Conservation (phyloP, 345 rosid genomes). For the Syzygium oleosum region DNA sequence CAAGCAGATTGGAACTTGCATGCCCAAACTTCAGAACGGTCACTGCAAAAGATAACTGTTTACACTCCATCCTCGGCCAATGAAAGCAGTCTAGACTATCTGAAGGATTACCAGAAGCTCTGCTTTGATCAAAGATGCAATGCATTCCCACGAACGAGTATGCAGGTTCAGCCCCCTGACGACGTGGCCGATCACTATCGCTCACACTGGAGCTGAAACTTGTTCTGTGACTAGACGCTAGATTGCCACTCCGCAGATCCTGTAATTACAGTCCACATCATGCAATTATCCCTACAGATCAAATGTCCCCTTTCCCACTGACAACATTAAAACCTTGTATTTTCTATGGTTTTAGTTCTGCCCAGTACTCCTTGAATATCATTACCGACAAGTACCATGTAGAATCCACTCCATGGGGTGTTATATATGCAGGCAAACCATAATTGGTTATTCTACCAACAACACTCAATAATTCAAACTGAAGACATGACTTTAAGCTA, state of each 20-base stretch:
- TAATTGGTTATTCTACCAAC: not conserved
- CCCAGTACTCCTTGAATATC: not conserved
- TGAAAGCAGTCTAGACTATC: not conserved
- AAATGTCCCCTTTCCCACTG: not conserved
- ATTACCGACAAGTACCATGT: not conserved
- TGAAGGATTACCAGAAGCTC: constrained; percentile 60
- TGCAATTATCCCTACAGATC: not conserved
- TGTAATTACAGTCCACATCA: constrained; percentile 18
- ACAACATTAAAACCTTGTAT: not conserved
- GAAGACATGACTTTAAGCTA: not conserved
- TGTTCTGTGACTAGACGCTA: constrained; percentile 57
- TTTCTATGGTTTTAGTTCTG: not conserved
- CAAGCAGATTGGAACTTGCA: constrained; percentile 89
- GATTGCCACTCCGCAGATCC: constrained; percentile 61
- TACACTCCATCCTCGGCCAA: not conserved
- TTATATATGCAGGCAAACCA: not conserved
- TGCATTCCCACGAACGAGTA: constrained; percentile 98
- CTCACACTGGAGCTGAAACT: constrained; percentile 80
- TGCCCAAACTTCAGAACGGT: constrained; percentile 95
- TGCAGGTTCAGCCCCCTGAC: constrained; percentile 59
- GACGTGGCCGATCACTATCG: constrained; percentile 54
- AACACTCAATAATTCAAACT: not conserved
- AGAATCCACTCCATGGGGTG: not conserved
- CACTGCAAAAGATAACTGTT: constrained; percentile 40
- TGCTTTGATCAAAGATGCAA: constrained; percentile 93